Conservation (phyloP, 129 eudicot species). For the Saussurea involucrata region DNA sequence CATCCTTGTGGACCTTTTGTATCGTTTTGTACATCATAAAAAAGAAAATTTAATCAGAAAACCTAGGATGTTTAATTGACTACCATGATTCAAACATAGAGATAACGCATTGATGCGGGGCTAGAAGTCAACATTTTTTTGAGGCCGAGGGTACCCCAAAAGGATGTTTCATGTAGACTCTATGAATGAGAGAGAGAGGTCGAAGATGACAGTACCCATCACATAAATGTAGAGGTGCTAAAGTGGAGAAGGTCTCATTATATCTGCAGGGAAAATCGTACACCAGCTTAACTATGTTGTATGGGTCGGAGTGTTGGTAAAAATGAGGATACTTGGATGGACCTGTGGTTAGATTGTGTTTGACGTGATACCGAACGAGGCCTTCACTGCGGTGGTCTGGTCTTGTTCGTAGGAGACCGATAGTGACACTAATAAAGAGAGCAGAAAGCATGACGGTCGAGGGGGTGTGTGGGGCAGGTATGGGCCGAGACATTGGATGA, state of each 20-base stretch:
- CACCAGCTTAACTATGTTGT: neutral
- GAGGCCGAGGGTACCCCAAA: no score
- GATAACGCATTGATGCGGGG: no score
- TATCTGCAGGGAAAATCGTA: neutral
- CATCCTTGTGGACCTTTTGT: no score
- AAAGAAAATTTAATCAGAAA: no score
- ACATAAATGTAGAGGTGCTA: neutral
- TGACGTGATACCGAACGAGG: neutral
- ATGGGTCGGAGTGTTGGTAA: neutral
- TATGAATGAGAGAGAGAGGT: no score
- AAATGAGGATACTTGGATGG: neutral
- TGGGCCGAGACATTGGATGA: neutral
- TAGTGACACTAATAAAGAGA: neutral
- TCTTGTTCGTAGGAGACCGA: neutral
- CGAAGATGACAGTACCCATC: neutral
- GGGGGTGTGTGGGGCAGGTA: neutral
- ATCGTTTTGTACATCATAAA: no score
- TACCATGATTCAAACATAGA: no score
- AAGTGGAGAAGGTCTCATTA: no score
- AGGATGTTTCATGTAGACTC: no score
- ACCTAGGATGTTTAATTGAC: no score
- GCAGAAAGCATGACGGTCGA: neutral
- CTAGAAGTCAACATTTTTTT: no score
- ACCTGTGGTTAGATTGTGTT: neutral
- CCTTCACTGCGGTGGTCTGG: neutral